These are phyloP conservation scores for Gastrolobium bilobum DNA, from an alignment of 306 rosid species.

Conservation along the genomic window DNA sequence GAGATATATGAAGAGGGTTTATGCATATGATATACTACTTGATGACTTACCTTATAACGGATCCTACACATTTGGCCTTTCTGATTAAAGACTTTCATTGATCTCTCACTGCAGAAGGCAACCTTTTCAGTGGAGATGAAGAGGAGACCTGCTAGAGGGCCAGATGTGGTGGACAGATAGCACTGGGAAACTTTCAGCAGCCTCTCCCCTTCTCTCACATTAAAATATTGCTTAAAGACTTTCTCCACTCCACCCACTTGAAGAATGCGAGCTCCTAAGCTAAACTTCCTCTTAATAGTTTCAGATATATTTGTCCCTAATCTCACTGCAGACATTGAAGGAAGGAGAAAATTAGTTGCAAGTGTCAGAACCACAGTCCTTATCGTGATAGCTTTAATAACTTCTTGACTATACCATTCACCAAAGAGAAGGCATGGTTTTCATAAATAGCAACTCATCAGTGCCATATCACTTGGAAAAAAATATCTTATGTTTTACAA, in stretches of 20 bases:
- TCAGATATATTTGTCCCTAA: conserved; percentile 65
- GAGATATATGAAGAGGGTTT: conserved; percentile 1
- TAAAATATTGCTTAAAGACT: conserved; percentile 61
- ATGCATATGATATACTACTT: conserved; percentile 6
- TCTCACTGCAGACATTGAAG: conserved; percentile 43
- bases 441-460: neutral
- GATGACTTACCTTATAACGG: conserved; percentile 46
- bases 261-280: conserved; percentile 70
- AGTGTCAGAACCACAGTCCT: neutral
- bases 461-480: conserved; percentile 15
- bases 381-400: neutral
- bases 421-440: neutral
- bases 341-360: neutral
- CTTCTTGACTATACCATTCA: too few species aligned
- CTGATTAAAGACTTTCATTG: conserved; percentile 58
- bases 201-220: conserved; percentile 62
- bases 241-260: conserved; percentile 68
- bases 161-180: conserved; percentile 77
- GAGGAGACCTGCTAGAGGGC: conserved; percentile 83
- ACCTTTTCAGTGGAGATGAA: conserved; percentile 72
- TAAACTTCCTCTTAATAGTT: conserved; percentile 72
- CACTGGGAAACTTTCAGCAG: conserved; percentile 66
- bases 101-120: conserved; percentile 83
- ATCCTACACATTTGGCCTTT: conserved; percentile 50
- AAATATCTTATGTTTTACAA: neutral